Evolutionary conservation across 306 rosid species (phyloP), one percentile per base, ranked within the genome.

Genomic region (Ochetophila trinervis): DNA sequence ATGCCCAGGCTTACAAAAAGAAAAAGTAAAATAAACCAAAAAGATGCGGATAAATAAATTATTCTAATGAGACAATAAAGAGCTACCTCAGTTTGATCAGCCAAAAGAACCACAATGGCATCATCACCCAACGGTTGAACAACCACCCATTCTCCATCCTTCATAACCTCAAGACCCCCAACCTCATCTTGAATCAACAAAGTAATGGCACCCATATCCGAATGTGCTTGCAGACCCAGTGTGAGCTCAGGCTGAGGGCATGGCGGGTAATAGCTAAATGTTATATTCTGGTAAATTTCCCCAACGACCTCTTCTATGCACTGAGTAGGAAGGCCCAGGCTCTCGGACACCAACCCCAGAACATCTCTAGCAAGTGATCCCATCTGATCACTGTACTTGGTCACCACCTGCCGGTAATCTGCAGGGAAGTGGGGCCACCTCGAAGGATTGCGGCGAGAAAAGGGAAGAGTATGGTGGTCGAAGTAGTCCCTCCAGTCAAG

Each of bases 401-500:
- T 66, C 44, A 86, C 53, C 36, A 55, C 62, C 11, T 72, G 73
- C n/a, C 96, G 71, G 76, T 92, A 84, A 40, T 73, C 73, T 4
- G 82, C 21, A 1, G 91, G 86, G 48, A 76, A 89, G 9, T 82
- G 45, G 4, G 98, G 96, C 97, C 98, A 93, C 3, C 74, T 69
- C 59, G 67, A 53, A 51, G 95, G 88, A 77, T 92, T 62, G 18
- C 96, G 91, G 24, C 98, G 97, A 37, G 86, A 79, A 47, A 89
- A 82, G 4, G 97, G 98, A 4, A 87, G 67, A 1, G 97, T 87
- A 70, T 93, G 97, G 79, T 93, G 97, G 45, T 93, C 91, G 65
- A 93, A 89, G 78, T 89, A 93, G 67, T 93, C 97, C 62, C 97
- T 83, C 98, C 98, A 93, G 63, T 93, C 98, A 44, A 93, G 56